Percentiles rank a stretch among this genome's conserved stretches.
Evolutionary conservation across 73 alveolate species (phyloP).

Genomic region (Paramecium bursaria): DNA sequence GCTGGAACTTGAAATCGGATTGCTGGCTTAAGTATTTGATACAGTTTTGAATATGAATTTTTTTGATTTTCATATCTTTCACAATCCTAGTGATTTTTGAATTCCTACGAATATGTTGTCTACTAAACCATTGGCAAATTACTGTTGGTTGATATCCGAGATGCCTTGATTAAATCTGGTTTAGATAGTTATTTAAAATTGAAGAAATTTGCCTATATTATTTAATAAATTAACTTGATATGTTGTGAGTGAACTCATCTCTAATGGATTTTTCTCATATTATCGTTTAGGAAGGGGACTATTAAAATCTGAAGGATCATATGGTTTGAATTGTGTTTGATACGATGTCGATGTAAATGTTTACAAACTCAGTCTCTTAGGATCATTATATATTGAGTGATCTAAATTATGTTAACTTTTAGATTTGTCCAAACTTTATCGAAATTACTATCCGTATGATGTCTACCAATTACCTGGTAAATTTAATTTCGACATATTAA

Average conservation of each 20-base stretch:
- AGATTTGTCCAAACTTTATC: not conserved
- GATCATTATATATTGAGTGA: slow-evolving; percentile 27
- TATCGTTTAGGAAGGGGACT: not conserved
- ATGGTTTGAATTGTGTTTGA: not conserved
- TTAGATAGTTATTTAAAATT: slow-evolving; percentile 36
- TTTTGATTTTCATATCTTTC: slow-evolving; percentile 15
- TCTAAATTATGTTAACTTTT: slow-evolving; percentile 15
- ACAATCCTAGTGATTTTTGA: not conserved
- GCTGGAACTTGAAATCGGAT: slow-evolving; percentile 32
- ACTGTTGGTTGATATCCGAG: not conserved
- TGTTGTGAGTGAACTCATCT: slow-evolving; percentile 23
- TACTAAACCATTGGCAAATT: not conserved
- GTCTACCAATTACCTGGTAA: slow-evolving; percentile 30
- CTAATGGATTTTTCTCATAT: slow-evolving; percentile 6
- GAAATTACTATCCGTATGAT: slow-evolving; percentile 3
- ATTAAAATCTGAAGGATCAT: not conserved
- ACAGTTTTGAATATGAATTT: slow-evolving; percentile 53
- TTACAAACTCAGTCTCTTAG: slow-evolving; percentile 26
- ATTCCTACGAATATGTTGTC: slow-evolving; percentile 11
- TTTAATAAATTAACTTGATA: slow-evolving; percentile 16
- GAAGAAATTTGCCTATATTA: slow-evolving; percentile 39
- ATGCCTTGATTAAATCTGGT: slow-evolving; percentile 44
- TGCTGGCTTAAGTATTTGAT: not conserved
- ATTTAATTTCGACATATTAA: slow-evolving; percentile 36
- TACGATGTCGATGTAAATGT: slow-evolving; percentile 13